phyloP scores from a whole-genome alignment of 306 rosid genomes.

The Geum urbanum region DNA sequence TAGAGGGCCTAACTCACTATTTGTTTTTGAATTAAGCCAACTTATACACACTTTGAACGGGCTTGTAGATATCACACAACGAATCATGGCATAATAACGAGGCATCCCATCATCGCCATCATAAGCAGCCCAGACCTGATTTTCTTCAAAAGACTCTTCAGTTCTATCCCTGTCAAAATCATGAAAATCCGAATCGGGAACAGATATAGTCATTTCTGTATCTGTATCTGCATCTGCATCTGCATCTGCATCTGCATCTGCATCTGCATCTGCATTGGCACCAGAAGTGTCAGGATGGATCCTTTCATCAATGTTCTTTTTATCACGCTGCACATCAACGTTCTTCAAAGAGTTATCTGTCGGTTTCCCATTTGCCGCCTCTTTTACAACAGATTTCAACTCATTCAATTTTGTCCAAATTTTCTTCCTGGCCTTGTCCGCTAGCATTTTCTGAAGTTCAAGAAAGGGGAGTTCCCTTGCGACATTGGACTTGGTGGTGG shows the following conservation, averaged over 20 bases:
- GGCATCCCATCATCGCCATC: constrained; percentile 76
- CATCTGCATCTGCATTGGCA: constrained; percentile 11
- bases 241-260: constrained; percentile 16
- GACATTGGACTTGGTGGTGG: constrained; percentile 21
- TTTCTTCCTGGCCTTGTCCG: constrained; percentile 62
- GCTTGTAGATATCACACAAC: constrained; percentile 37
- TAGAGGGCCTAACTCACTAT: constrained; percentile 46
- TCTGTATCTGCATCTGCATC: constrained; percentile 15
- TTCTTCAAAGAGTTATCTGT: constrained; percentile 22
- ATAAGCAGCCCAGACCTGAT: constrained; percentile 83
- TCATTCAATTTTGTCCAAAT: constrained; percentile 45
- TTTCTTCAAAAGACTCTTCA: constrained; percentile 53
- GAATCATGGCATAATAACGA: constrained; percentile 68
- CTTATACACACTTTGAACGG: constrained; percentile 63
- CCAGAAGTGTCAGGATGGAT: constrained; percentile 20
- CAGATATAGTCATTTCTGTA: constrained; percentile 54
- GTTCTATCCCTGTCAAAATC: constrained; percentile 73
- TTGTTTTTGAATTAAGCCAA: constrained; percentile 64
- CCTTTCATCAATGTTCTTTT: constrained; percentile 12
- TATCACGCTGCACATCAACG: not conserved
- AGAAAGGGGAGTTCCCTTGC: constrained; percentile 33
- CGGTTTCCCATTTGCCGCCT: constrained; percentile 24
- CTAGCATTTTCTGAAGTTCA: constrained; percentile 45
- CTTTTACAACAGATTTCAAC: constrained; percentile 21
- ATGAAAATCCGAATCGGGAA: constrained; percentile 84